phyloP scores from a whole-genome alignment of 1,139 yeast genomes.

The Geotrichum histeridarum region DNA sequence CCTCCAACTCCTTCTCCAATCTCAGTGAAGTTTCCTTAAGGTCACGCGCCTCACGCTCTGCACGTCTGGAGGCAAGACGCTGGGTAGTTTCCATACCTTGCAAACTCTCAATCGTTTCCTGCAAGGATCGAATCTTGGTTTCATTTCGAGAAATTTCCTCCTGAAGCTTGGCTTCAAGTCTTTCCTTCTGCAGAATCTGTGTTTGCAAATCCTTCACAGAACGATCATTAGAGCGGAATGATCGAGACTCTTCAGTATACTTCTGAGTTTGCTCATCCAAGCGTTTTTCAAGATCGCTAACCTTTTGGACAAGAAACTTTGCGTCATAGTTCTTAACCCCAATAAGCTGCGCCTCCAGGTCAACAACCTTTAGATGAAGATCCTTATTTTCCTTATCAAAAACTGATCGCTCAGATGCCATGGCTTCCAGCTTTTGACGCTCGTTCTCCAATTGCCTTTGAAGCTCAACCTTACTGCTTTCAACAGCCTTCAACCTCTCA shows the following conservation, averaged over 20 bases:
- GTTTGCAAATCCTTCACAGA: conserved; percentile 31
- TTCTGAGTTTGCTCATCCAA: conserved; percentile 37
- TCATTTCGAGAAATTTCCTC: conserved; percentile 37
- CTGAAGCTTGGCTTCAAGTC: conserved; percentile 29
- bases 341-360: conserved; percentile 34
- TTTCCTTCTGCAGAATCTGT: conserved; percentile 30
- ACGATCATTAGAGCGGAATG: conserved; percentile 33
- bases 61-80: conserved; percentile 41
- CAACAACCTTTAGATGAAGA: conserved; percentile 33
- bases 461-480: conserved; percentile 16
- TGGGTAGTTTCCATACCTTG: conserved; percentile 45
- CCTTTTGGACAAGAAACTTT: conserved; percentile 29
- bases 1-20: conserved; percentile 61
- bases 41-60: conserved; percentile 48
- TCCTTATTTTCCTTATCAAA: conserved; percentile 34
- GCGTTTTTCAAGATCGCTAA: conserved; percentile 37
- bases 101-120: conserved; percentile 39
- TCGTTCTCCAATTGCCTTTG: conserved; percentile 29
- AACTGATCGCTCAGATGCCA: conserved; percentile 25
- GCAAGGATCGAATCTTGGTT: conserved; percentile 38
- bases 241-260: conserved; percentile 36
- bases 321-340: conserved; percentile 26
- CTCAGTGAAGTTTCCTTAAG: conserved; percentile 51
- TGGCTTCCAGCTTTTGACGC: conserved; percentile 29
- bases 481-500: conserved; percentile 16